Evolutionary conservation across 129 eudicot genomes (phyloP), one percentile per base, ranked within the genome.

Genomic region (Tagetes patula): DNA sequence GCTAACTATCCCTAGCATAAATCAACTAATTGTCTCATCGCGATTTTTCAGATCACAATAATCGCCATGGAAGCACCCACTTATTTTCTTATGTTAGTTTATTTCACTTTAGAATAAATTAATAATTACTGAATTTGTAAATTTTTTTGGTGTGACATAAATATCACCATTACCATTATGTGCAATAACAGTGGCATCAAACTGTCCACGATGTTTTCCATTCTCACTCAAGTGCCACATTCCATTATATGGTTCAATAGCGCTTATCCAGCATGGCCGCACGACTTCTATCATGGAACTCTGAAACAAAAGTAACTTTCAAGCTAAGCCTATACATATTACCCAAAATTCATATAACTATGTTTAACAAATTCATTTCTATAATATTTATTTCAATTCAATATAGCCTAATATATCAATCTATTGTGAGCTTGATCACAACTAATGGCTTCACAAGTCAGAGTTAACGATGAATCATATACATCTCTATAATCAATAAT

Each of bases 161-260:
- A 39, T 59, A 43, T 79, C 48, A 89, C 96, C 96, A 81, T 93
- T 93, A 93, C 98, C 98, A 81, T 93, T 93, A 80, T 93, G 98
- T 79, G 98, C 96, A 72, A 93, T 81, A 67, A 93, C 90, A 81
- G 90, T 84, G 12, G 89, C 89, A 73, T 93, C 96, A 75, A 93
- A 93, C 56, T 86, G 81, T 65, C 98, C 98, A 72, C 87, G 81
- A 52, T 85, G 92, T 83, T 89, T 90, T 64, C 96, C 92, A 37
- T 93, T 93, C 87, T 90, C 98, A 69, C 95, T 93, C 81, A 93
- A 79, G 83, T 89, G 87, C 98, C 98, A 93, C 94, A 82, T 87
- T 69, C 98, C 98, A 41, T 93, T 93, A 37, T 76, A 84, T 40
- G 98, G 91, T 79, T 89, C 98, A 46, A 93, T 84, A 77, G 84